A percentile compares a stretch with the other conserved stretches of the same genome.
Evolutionary conservation across 2,329 filamentous ascomycete genomes (phyloP).

Genomic region (Trichophyton benhamiae): DNA sequence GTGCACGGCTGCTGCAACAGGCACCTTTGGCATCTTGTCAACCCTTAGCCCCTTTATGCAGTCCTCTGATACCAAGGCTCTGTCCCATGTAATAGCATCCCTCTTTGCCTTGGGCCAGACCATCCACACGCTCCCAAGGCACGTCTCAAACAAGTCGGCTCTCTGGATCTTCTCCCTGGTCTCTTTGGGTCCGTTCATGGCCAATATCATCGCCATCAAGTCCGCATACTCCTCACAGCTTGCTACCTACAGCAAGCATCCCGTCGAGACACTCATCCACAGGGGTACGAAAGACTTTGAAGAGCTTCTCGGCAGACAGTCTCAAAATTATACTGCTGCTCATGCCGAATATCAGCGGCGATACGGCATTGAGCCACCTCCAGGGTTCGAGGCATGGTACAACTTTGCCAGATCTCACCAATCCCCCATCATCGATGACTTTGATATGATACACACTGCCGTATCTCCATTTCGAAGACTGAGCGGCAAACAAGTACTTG

Average conservation of each 20-base stretch:
- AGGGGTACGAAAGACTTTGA: background rate
- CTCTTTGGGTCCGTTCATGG: slow-evolving; percentile 4
- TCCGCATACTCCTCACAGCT: background rate
- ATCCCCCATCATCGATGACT: slow-evolving; percentile 9
- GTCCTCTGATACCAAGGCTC: background rate
- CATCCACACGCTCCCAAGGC: slow-evolving; percentile 6
- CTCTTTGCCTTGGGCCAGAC: slow-evolving; percentile 6
- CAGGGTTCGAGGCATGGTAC: slow-evolving; percentile 9
- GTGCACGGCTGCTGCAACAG: slow-evolving; percentile 4
- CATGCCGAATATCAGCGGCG: slow-evolving; percentile 7
- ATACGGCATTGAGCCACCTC: slow-evolving; percentile 6
- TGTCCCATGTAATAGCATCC: slow-evolving; percentile 2
- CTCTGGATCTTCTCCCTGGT: slow-evolving; percentile 6
- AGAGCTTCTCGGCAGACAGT: slow-evolving; percentile 2
- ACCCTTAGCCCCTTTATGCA: slow-evolving; percentile 5
- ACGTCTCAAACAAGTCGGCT: background rate
- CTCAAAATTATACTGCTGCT: slow-evolving; percentile 6
- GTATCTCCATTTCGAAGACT: slow-evolving; percentile 9
- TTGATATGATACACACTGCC: slow-evolving; percentile 7
- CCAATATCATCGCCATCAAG: slow-evolving; percentile 1
- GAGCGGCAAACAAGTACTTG: slow-evolving; percentile 5
- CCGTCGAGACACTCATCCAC: slow-evolving; percentile 5
- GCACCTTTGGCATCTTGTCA: slow-evolving; percentile 8
- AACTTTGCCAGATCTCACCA: slow-evolving; percentile 8
- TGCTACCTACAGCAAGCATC: background rate